These are phyloP conservation scores for Penicillium hordei DNA, from an alignment of 2,329 filamentous ascomycete genomes.

Conservation along the genomic window DNA sequence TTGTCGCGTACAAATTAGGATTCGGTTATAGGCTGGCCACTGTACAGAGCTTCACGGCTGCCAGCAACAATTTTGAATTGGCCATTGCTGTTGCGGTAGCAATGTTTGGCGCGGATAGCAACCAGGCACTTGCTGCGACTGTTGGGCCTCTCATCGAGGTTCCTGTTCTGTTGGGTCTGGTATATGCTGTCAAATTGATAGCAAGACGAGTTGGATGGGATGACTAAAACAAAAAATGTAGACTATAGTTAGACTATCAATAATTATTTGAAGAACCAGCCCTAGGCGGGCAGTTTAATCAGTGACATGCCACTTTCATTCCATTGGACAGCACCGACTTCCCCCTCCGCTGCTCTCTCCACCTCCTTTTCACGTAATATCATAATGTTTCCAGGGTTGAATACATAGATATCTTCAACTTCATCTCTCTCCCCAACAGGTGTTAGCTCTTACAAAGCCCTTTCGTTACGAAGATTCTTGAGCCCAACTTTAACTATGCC, in stretches of 20 bases:
- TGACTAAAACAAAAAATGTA: not conserved
- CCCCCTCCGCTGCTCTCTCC: not conserved
- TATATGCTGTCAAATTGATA: conserved; percentile 64
- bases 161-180: conserved; percentile 72
- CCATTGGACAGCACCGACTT: not conserved
- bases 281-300: not conserved
- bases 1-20: conserved; percentile 62
- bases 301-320: conserved; percentile 7
- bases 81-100: conserved; percentile 86
- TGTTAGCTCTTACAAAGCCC: too few relatives aligned
- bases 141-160: conserved; percentile 87
- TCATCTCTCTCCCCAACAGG: too few relatives aligned
- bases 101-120: conserved; percentile 72
- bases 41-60: conserved; percentile 84
- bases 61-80: conserved; percentile 91
- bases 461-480: too few relatives aligned
- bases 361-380: too few relatives aligned
- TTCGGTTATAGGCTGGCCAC: conserved; percentile 69
- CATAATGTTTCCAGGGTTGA: too few relatives aligned
- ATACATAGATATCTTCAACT: too few relatives aligned
- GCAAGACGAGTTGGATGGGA: conserved; percentile 24
- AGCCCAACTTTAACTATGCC: not conserved
- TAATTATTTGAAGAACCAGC: too few relatives aligned
- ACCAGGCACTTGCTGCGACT: conserved; percentile 77
- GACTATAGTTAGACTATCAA: too few relatives aligned